Evolutionary conservation across 2,329 filamentous ascomycete species (phyloP), one percentile per base, ranked within the genome.

Genomic region (Penicillium sp.): DNA sequence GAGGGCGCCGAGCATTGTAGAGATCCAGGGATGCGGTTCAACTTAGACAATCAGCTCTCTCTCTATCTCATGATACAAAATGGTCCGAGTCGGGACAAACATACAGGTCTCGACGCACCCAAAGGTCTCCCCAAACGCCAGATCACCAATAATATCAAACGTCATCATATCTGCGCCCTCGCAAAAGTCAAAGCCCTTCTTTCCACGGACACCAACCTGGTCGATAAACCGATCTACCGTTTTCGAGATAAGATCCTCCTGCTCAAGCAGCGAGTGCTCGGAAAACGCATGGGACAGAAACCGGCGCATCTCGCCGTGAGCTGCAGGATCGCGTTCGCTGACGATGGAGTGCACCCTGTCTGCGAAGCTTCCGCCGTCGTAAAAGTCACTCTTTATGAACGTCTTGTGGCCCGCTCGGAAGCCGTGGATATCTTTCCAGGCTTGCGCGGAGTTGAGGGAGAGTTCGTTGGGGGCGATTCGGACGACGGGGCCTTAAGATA

Each of bases 391-490:
- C 75, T n/a, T 60, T 52, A 47, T 46, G 63, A 23, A 58, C 31
- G 47, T 57, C 56, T 53, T 49, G 13, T 26, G 58, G 6, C 29
- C 29, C 45, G n/a, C 46, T 49, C 46, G 38, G 46, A 50, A 57
- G 11, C 52, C 56, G 57, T 74, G 72, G 58, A 76, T 73, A n/a
- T 76, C 73, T 15, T 67, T 58, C 71, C 70, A 76, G 23, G 76
- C 74, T 50, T 72, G 67, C 2, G 67, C 64, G 46, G 73, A 67
- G 52, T 66, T 67, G 66, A 79, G 77, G 59, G 72, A 69, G 9
- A 79, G 67, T 62, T 77, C 72, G 13, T 74, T 70, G 0, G 75
- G 76, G 1, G 71, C 67, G 9, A 79, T 64, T 7, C 75, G 72
- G 3, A 79, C 67, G 3, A 75, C 60, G 7, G 68, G 66, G 8